These are phyloP conservation scores for Myotisia sp. DNA, from an alignment of 2,329 filamentous ascomycete species.

Conservation along the genomic window DNA sequence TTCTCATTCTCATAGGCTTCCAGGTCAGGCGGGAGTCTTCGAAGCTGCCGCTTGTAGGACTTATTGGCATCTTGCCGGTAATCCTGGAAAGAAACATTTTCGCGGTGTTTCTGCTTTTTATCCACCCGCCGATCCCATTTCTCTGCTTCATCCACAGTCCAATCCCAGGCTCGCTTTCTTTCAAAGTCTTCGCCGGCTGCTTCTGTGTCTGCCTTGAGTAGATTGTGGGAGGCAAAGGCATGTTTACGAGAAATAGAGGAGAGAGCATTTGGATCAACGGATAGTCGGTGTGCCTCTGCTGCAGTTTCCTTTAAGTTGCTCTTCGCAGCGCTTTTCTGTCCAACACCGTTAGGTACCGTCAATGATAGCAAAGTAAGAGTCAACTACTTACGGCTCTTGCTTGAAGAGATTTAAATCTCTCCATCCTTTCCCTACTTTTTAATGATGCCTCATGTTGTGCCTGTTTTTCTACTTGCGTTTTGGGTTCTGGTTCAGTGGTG, in stretches of 20 bases:
- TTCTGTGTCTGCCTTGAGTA: constrained; percentile 81
- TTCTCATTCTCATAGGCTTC: constrained; percentile 81
- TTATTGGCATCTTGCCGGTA: constrained; percentile 79
- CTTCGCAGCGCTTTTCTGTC: constrained; percentile 28
- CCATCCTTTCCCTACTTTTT: constrained; percentile 48
- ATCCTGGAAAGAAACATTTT: constrained; percentile 81
- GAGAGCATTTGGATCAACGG: constrained; percentile 63
- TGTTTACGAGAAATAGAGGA: constrained; percentile 69
- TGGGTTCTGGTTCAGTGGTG: neutral
- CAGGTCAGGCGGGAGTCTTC: constrained; percentile 59
- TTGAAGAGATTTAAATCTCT: constrained; percentile 76
- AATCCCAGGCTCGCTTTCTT: constrained; percentile 96
- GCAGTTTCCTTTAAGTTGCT: constrained; percentile 70
- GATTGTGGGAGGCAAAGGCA: constrained; percentile 78
- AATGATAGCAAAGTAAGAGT: constrained; percentile 17
- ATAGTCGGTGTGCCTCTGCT: constrained; percentile 64
- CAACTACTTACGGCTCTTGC: constrained; percentile 47
- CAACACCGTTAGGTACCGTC: constrained; percentile 1
- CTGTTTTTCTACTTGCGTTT: constrained; percentile 4
- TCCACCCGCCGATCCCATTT: constrained; percentile 81
- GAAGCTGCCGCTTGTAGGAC: constrained; percentile 82
- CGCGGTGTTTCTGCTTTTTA: constrained; percentile 67
- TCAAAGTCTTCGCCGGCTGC: constrained; percentile 84
- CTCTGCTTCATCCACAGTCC: constrained; percentile 89
- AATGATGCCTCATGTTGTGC: constrained; percentile 13